Percentiles rank a stretch among this genome's conserved stretches.
Conservation (phyloP, 2,329 filamentous ascomycete genomes). For the Thelonectria olida region DNA sequence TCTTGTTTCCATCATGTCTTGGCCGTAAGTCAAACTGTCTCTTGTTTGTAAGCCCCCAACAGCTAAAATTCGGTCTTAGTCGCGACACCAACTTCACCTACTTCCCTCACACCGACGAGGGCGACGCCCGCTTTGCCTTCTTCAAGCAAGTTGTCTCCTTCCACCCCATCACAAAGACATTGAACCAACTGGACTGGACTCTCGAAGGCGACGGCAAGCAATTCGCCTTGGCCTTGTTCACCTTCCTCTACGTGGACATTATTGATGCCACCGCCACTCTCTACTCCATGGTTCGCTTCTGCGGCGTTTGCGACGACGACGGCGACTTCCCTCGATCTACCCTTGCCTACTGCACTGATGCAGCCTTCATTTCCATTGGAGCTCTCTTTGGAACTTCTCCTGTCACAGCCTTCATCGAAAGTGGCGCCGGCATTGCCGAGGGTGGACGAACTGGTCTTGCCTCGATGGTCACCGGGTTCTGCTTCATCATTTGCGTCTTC, state of each 20-base stretch:
- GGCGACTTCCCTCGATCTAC: conserved; percentile 90
- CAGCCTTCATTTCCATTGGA: conserved; percentile 75
- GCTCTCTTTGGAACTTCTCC: conserved; percentile 75
- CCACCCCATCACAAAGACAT: conserved; percentile 71
- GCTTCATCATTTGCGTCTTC: conserved; percentile 77
- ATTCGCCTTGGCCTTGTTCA: conserved; percentile 77
- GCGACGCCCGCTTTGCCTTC: conserved; percentile 73
- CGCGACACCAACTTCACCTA: conserved; percentile 76
- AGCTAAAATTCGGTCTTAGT: conserved; percentile 46
- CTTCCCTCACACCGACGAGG: conserved; percentile 73
- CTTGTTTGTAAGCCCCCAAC: neutral
- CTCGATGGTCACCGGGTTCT: conserved; percentile 73
- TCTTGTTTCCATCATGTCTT: conserved; percentile 77
- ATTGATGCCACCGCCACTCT: conserved; percentile 81
- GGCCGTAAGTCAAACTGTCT: conserved; percentile 64
- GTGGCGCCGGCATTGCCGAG: conserved; percentile 78
- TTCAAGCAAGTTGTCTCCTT: conserved; percentile 79
- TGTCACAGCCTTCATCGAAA: conserved; percentile 79
- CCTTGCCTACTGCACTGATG: conserved; percentile 79
- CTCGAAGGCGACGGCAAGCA: conserved; percentile 64
- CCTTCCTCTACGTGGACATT: conserved; percentile 83
- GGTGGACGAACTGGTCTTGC: conserved; percentile 79
- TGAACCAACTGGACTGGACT: conserved; percentile 74
- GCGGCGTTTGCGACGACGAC: conserved; percentile 70
- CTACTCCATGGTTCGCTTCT: conserved; percentile 85